Percentiles rank a stretch among this genome's conserved stretches.
These are phyloP conservation scores for Dionaea muscipula DNA, from an alignment of 179 eudicot genomes.

Conservation along the genomic window DNA sequence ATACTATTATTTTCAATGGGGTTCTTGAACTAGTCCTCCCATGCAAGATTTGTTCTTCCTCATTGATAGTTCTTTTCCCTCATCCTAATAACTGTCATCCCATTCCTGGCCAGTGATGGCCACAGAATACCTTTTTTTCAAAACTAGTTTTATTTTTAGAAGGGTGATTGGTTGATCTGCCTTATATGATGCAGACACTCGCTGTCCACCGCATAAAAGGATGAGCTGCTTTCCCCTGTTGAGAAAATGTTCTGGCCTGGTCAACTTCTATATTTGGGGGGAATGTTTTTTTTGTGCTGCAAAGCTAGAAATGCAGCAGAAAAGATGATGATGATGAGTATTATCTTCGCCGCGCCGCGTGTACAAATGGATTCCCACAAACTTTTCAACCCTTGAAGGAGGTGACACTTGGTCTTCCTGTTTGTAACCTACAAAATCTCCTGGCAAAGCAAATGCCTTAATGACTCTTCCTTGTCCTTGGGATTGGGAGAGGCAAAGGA, in stretches of 20 bases:
- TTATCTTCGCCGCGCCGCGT: constrained; percentile 22
- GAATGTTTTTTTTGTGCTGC: constrained; percentile 8
- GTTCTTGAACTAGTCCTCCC: no score
- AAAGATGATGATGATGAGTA: no score
- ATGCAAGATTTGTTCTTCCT: no score
- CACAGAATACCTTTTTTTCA: no score
- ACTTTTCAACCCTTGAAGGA: constrained; percentile 4
- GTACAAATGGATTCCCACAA: constrained; percentile 14
- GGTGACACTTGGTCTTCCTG: constrained; percentile 8
- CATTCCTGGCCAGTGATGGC: no score
- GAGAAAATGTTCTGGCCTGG: constrained; percentile 17
- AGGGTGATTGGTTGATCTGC: neutral
- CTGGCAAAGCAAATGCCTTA: neutral
- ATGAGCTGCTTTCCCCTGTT: constrained; percentile 10
- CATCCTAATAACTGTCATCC: no score
- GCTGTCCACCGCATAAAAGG: neutral
- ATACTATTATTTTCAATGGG: no score
- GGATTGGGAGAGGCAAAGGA: neutral
- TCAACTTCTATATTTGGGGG: constrained; percentile 9
- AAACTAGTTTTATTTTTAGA: no score
- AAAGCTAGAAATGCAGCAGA: constrained; percentile 8
- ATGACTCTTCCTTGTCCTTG: constrained; percentile 1
- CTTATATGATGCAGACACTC: no score
- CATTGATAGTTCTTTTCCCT: no score
- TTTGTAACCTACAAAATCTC: constrained; percentile 8